Conservation (phyloP, 2,329 filamentous ascomycete species). For the Calonectria crousiana region DNA sequence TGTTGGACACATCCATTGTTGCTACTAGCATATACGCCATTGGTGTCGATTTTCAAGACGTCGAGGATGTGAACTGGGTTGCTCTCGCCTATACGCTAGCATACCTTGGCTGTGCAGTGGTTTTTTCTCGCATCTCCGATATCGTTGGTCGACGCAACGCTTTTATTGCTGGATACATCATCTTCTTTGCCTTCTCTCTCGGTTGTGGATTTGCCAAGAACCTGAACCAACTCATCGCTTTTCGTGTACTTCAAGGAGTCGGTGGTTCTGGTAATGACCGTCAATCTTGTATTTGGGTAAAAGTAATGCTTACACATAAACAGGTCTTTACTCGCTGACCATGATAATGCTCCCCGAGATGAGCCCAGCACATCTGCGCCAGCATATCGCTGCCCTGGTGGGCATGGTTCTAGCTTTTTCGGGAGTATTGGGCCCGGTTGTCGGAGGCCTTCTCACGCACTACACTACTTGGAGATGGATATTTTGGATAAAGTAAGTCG, state of each 20-base stretch:
- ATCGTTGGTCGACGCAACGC: slow-evolving; percentile 66
- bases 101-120: slow-evolving; percentile 68
- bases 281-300: background rate
- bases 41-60: slow-evolving; percentile 61
- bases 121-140: slow-evolving; percentile 67
- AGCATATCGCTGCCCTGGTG: slow-evolving; percentile 60
- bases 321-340: slow-evolving; percentile 66
- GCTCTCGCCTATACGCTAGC: slow-evolving; percentile 68
- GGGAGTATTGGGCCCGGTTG: slow-evolving; percentile 64
- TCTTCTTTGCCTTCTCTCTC: slow-evolving; percentile 69
- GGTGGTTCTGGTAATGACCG: slow-evolving; percentile 59
- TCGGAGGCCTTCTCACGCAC: slow-evolving; percentile 64
- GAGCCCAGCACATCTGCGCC: slow-evolving; percentile 53
- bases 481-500: slow-evolving; percentile 69
- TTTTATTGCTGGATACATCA: slow-evolving; percentile 61
- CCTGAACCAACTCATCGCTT: slow-evolving; percentile 60
- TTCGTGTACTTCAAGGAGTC: slow-evolving; percentile 63
- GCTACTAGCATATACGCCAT: slow-evolving; percentile 70
- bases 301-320: background rate
- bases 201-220: slow-evolving; percentile 58
- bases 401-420: slow-evolving; percentile 62
- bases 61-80: slow-evolving; percentile 64
- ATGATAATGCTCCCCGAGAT: slow-evolving; percentile 68
- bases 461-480: slow-evolving; percentile 66
- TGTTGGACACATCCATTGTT: slow-evolving; percentile 71